Conservation (phyloP, 257 asterid genomes). For the Solanum chiquidenum region DNA sequence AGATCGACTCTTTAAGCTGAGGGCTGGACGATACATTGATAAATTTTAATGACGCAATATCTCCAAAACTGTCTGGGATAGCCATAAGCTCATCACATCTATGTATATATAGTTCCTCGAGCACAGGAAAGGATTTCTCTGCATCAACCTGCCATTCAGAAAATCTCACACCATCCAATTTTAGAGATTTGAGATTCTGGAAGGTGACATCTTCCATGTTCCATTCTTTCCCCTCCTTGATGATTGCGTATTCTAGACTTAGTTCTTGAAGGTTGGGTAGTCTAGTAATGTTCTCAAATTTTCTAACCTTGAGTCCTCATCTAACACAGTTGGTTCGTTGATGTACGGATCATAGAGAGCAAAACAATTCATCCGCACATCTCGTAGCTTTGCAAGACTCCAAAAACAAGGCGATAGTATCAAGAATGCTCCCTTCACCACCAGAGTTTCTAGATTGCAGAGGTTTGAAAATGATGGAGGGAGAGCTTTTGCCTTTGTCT, state of each 20-base stretch:
- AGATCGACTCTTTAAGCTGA: background rate
- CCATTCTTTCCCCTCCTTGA: background rate
- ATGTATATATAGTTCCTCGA: accelerated
- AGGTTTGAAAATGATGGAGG: background rate
- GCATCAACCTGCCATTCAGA: background rate
- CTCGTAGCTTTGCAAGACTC: background rate
- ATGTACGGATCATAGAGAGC: background rate
- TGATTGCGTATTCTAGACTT: accelerated
- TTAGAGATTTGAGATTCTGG: background rate
- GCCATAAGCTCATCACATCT: background rate
- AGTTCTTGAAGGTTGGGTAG: background rate
- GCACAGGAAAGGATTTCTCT: background rate
- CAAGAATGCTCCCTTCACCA: background rate
- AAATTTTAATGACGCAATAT: background rate
- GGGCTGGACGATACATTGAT: background rate
- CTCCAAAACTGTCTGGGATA: background rate
- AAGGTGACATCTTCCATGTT: background rate
- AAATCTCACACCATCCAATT: background rate
- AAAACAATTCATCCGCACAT: background rate
- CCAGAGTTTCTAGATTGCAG: background rate
- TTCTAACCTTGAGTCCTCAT: background rate
- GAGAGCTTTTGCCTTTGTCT: background rate
- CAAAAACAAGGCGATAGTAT: background rate
- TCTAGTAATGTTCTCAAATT: background rate
- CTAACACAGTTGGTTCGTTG: background rate